A percentile compares a stretch with the other conserved stretches of the same genome.
phyloP scores from a whole-genome alignment of 2,329 filamentous ascomycete species.

The Stagonosporopsis rhizophila region DNA sequence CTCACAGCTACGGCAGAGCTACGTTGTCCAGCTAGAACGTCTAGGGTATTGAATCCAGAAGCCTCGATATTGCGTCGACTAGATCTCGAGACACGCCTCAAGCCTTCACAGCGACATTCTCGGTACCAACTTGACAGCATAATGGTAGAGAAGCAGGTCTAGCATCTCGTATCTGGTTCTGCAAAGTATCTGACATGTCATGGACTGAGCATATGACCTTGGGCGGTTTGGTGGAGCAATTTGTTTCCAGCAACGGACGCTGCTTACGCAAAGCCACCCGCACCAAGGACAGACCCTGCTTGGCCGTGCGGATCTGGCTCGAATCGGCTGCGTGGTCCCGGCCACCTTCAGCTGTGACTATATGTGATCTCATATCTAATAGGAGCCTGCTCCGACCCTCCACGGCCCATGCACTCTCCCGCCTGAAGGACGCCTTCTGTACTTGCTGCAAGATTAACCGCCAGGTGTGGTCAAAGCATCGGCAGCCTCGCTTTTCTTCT shows the following conservation, averaged over 20 bases:
- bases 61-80: slow-evolving; percentile 5
- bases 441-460: slow-evolving; percentile 5
- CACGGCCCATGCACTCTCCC: slow-evolving; percentile 4
- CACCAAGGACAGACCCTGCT: slow-evolving; percentile 10
- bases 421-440: background rate
- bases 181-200: background rate
- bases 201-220: background rate
- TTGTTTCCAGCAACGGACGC: slow-evolving; percentile 2
- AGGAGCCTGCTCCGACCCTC: background rate
- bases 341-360: background rate
- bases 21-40: slow-evolving; percentile 4
- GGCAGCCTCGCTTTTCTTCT: slow-evolving; percentile 2
- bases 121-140: background rate
- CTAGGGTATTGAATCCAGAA: slow-evolving; percentile 10
- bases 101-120: background rate
- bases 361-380: slow-evolving; percentile 16
- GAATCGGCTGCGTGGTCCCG: background rate
- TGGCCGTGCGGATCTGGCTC: background rate
- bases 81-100: background rate
- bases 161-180: background rate
- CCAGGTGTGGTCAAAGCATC: slow-evolving; percentile 15
- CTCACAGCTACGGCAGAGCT: slow-evolving; percentile 4
- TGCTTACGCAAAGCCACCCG: slow-evolving; percentile 12
- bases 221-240: slow-evolving; percentile 6
- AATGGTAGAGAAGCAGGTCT: background rate